Conservation (phyloP, 805 yeast genomes). For the Zygotorulaspora danielsina region DNA sequence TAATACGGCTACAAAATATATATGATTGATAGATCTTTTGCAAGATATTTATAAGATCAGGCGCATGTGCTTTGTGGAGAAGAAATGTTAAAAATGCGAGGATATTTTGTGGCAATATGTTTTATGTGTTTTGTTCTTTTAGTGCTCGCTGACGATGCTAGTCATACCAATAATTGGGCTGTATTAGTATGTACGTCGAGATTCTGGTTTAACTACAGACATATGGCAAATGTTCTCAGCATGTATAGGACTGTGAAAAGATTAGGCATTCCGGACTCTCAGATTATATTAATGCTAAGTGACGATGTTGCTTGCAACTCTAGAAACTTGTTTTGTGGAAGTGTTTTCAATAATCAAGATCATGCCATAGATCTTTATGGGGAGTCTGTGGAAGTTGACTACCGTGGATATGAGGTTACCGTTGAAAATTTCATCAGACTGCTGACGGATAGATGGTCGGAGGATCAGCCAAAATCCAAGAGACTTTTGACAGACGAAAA, state of each 20-base stretch:
- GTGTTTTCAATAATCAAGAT: constrained; percentile 90
- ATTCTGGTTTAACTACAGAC: constrained; percentile 98
- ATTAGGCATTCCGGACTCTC: constrained; percentile 96
- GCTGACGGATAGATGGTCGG: constrained; percentile 93
- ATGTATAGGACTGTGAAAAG: constrained; percentile 95
- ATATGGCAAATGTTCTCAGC: constrained; percentile 92
- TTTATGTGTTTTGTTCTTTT: constrained; percentile 5
- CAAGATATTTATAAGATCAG: too few relatives aligned
- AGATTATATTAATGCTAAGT: constrained; percentile 89
- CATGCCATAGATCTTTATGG: constrained; percentile 91
- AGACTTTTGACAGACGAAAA: constrained; percentile 88
- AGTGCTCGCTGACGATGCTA: constrained; percentile 4
- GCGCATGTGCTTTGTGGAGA: too few relatives aligned
- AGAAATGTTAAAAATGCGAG: too few relatives aligned
- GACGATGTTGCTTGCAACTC: constrained; percentile 98
- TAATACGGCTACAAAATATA: too few relatives aligned
- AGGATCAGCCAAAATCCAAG: constrained; percentile 88
- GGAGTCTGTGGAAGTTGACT: constrained; percentile 91
- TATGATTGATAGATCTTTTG: too few relatives aligned
- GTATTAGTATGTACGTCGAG: constrained; percentile 93
- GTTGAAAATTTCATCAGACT: constrained; percentile 93
- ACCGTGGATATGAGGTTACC: constrained; percentile 95
- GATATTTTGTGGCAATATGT: too few relatives aligned
- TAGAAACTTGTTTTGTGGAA: constrained; percentile 91
- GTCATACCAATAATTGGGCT: constrained; percentile 68